Conservation (phyloP, 345 rosid genomes). For the Nasturtium officinale region DNA sequence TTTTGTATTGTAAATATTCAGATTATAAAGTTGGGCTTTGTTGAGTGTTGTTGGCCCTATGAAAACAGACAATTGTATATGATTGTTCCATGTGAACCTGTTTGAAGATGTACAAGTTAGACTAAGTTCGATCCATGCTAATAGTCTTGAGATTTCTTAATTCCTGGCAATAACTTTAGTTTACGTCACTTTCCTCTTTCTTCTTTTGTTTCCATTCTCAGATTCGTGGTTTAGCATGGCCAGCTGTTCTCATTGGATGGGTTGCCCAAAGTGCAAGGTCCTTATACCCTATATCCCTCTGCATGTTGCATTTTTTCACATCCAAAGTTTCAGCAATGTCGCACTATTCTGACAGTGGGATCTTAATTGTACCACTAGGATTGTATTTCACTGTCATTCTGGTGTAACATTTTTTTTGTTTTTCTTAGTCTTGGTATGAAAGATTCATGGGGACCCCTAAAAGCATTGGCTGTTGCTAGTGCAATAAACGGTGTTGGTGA, state of each 20-base stretch:
- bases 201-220: conserved; percentile 33
- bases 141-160: conserved; percentile 5
- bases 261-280: conserved; percentile 98
- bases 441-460: conserved; percentile 97
- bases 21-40: conserved; percentile 16
- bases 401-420: not conserved
- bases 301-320: not conserved
- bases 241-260: conserved; percentile 85
- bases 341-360: conserved; percentile 1
- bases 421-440: conserved; percentile 88
- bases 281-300: conserved; percentile 21
- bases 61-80: not conserved
- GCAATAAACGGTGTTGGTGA: conserved; percentile 76
- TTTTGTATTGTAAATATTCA: not conserved
- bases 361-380: not conserved
- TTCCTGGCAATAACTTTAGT: not conserved
- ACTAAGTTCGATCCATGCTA: not conserved
- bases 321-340: conserved; percentile 8
- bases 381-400: conserved; percentile 13
- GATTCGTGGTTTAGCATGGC: conserved; percentile 97
- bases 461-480: conserved; percentile 79
- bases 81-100: conserved; percentile 5
- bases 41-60: not conserved
- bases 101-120: not conserved
- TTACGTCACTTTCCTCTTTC: not conserved